Evolutionary conservation across 768 basidiomycete genomes (phyloP).

Genomic region (Trametes elegans): DNA sequence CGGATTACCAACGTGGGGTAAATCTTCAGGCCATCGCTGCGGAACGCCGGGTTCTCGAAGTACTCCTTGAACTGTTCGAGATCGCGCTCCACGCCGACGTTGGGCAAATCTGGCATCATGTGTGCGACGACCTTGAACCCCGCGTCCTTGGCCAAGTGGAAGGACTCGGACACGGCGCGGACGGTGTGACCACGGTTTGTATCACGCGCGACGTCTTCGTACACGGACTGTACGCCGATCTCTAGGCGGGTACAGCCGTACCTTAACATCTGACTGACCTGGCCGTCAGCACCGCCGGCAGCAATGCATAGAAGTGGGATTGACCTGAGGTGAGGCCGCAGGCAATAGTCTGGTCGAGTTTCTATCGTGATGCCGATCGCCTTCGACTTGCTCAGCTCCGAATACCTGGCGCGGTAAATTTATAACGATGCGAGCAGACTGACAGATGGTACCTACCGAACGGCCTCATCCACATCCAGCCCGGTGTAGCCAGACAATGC

Average conservation of each 20-base stretch:
- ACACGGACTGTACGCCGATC: slow-evolving; percentile 98
- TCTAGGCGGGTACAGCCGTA: slow-evolving; percentile 98
- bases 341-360: slow-evolving; percentile 96
- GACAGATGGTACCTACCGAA: slow-evolving; percentile 48
- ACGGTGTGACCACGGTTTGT: slow-evolving; percentile 99
- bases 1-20: slow-evolving; percentile 98
- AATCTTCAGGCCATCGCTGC: slow-evolving; percentile 96
- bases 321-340: slow-evolving; percentile 91
- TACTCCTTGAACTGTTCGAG: slow-evolving; percentile 99
- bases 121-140: slow-evolving; percentile 99
- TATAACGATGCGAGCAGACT: neutral
- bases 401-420: slow-evolving; percentile 55
- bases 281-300: slow-evolving; percentile 1
- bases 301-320: slow-evolving; percentile 3
- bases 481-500: slow-evolving; percentile 95
- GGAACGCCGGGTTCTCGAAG: slow-evolving; percentile 97
- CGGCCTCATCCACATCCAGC: slow-evolving; percentile 92
- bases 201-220: slow-evolving; percentile 98
- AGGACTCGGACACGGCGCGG: slow-evolving; percentile 93
- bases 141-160: slow-evolving; percentile 97
- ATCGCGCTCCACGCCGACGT: slow-evolving; percentile 96
- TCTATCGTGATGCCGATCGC: slow-evolving; percentile 99
- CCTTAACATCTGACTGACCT: slow-evolving; percentile 88
- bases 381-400: slow-evolving; percentile 96
- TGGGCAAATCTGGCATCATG: slow-evolving; percentile 99